phyloP scores from a whole-genome alignment of 768 basidiomycete species.

The Pisolithus sp. region DNA sequence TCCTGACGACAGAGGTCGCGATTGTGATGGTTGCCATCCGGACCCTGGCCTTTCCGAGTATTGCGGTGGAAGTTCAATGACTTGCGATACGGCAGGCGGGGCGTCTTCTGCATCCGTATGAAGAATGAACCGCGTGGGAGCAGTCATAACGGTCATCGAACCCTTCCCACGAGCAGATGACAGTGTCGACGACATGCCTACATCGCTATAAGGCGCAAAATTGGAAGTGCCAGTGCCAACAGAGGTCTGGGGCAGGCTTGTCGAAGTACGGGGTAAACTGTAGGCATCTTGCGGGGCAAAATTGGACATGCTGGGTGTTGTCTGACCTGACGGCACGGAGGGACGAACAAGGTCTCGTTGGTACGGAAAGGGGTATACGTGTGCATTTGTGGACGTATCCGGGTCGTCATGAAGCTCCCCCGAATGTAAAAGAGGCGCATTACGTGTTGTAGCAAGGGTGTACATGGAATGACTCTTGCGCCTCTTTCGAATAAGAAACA shows the following conservation, averaged over 20 bases:
- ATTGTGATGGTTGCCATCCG: neutral
- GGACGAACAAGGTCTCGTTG: constrained; percentile 15
- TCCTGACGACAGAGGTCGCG: constrained; percentile 11
- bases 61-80: constrained; percentile 72
- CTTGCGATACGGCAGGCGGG: constrained; percentile 38
- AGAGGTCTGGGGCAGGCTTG: neutral
- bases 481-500: constrained; percentile 41
- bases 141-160: constrained; percentile 41
- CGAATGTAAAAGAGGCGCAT: constrained; percentile 29
- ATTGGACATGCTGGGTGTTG: neutral
- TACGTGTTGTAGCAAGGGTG: constrained; percentile 20
- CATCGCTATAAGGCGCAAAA: constrained; percentile 14
- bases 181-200: constrained; percentile 17
- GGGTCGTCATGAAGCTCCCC: constrained; percentile 31
- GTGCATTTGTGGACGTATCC: constrained; percentile 26
- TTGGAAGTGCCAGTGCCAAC: constrained; percentile 16
- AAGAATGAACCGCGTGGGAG: constrained; percentile 50
- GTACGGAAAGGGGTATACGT: constrained; percentile 29
- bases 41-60: constrained; percentile 48
- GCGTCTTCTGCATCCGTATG: constrained; percentile 67
- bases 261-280: constrained; percentile 6
- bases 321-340: constrained; percentile 9
- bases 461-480: constrained; percentile 22
- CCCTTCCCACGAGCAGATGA: constrained; percentile 49
- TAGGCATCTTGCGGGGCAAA: neutral